A percentile compares a stretch with the other conserved stretches of the same genome.
phyloP scores from a whole-genome alignment of 2,329 filamentous ascomycete species.

The Penicillium sp. region DNA sequence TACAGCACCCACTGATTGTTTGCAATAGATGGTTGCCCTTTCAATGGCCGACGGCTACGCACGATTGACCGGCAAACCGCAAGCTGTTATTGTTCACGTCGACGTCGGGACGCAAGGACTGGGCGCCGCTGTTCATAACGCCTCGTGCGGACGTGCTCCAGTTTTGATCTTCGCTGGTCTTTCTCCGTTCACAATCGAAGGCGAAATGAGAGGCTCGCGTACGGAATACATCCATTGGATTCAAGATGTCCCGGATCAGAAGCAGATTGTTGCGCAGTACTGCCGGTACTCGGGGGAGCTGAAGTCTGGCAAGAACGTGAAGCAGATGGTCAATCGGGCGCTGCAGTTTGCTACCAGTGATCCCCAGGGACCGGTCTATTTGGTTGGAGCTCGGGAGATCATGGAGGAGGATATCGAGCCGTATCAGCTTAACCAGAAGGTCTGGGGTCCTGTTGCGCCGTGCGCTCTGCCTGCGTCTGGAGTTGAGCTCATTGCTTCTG shows the following conservation, averaged over 20 bases:
- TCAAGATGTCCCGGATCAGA: slow-evolving; percentile 79
- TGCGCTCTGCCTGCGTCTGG: slow-evolving; percentile 57
- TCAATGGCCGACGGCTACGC: slow-evolving; percentile 83
- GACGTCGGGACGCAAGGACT: slow-evolving; percentile 80
- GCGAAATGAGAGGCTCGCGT: slow-evolving; percentile 70
- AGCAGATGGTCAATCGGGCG: slow-evolving; percentile 84
- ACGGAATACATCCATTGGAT: slow-evolving; percentile 88
- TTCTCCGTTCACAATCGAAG: slow-evolving; percentile 73
- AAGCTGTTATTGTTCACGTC: slow-evolving; percentile 76
- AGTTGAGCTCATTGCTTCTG: slow-evolving; percentile 43
- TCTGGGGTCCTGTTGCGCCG: slow-evolving; percentile 70
- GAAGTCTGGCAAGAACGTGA: slow-evolving; percentile 79
- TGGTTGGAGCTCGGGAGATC: slow-evolving; percentile 73
- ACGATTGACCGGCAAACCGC: slow-evolving; percentile 66
- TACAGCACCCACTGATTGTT: not conserved
- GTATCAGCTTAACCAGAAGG: slow-evolving; percentile 64
- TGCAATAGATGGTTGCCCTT: slow-evolving; percentile 74
- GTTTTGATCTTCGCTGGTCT: slow-evolving; percentile 76
- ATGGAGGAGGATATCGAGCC: slow-evolving; percentile 82
- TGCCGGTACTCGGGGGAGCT: slow-evolving; percentile 81
- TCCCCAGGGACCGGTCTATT: slow-evolving; percentile 76
- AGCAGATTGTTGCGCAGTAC: slow-evolving; percentile 77
- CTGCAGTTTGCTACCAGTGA: slow-evolving; percentile 76
- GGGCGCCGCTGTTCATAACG: slow-evolving; percentile 75
- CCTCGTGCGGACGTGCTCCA: slow-evolving; percentile 69